Evolutionary conservation across 345 rosid genomes (phyloP), one percentile per base, ranked within the genome.

Genomic region (Sisymbrium irio): DNA sequence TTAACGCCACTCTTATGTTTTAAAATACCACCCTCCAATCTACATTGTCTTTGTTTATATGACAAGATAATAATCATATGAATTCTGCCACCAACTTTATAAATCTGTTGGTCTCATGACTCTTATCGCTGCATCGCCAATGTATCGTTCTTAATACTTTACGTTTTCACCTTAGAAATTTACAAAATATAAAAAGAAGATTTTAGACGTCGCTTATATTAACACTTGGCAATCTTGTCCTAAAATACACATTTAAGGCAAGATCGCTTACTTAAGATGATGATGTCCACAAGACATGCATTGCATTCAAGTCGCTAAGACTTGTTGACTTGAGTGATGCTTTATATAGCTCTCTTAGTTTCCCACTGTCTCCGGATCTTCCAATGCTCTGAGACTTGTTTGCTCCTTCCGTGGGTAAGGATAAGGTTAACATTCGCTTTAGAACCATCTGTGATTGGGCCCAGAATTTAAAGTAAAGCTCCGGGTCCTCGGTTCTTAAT

Each of bases 341-440:
- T 67, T 81, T 91, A 68, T 94, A 94, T 1, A 91, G 89, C 50
- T 89, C 93, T 76, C 86, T 91, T 18, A 91, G 87, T 78, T 89
- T 91, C 56, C 49, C 82, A 1, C 71, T 51, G 49, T 90, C 97
- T 46, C 74, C 86, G 3, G 69, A 58, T 75, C 72, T 83, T 53
- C 65, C 73, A 22, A 80, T 58, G 45, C 62, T 25, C n/a, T 81
- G 73, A 72, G 84, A 46, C 47, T 79, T 65, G 71, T 81, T 88
- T 54, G 70, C 82, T 22, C 75, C 50, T 68, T 75, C 85, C 17
- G 47, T 66, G 0, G 86, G 69, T 12, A 89, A 69, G 49, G 88
- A 47, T 22, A 69, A 37, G 6, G 88, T 65, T 73, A 93, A 25
- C 88, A 91, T 84, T 62, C 82, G 85, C 85, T 85, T 94, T 55